Evolutionary conservation across 805 yeast species (phyloP).

Genomic region (Lachancea quebecensis): DNA sequence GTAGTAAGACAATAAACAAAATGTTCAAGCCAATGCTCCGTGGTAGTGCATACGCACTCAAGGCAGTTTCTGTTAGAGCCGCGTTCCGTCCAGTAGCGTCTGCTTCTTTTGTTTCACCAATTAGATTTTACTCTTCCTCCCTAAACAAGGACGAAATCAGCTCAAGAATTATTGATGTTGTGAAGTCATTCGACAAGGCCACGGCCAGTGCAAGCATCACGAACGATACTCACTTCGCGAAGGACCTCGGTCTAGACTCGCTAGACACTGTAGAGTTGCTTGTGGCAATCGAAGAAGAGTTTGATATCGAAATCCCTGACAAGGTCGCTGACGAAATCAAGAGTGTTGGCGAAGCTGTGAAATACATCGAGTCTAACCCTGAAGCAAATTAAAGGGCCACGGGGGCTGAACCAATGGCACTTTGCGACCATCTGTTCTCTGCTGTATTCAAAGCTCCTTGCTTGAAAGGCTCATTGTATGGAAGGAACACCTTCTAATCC

Average conservation of each 20-base stretch:
- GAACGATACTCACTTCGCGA: slow-evolving; percentile 42
- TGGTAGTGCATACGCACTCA: slow-evolving; percentile 34
- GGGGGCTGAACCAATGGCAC: not conserved
- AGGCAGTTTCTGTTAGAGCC: slow-evolving; percentile 32
- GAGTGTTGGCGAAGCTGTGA: slow-evolving; percentile 89
- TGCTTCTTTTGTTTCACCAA: slow-evolving; percentile 14
- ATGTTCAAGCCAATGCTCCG: slow-evolving; percentile 51
- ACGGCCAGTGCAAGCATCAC: slow-evolving; percentile 38
- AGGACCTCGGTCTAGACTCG: slow-evolving; percentile 65
- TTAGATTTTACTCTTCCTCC: slow-evolving; percentile 53
- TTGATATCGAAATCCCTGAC: slow-evolving; percentile 79
- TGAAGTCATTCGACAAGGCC: slow-evolving; percentile 57
- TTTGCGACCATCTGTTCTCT: not conserved
- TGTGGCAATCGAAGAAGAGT: slow-evolving; percentile 93
- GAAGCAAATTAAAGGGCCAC: slow-evolving; percentile 31
- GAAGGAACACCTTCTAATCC: not conserved
- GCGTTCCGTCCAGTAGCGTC: slow-evolving; percentile 23
- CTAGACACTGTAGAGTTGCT: slow-evolving; percentile 92
- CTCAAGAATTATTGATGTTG: slow-evolving; percentile 73
- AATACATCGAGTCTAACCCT: slow-evolving; percentile 69
- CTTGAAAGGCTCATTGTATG: too few relatives aligned
- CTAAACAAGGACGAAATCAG: slow-evolving; percentile 74
- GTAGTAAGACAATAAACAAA: not conserved
- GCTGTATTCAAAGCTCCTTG: too few relatives aligned
- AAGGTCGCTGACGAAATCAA: slow-evolving; percentile 89